A percentile compares a stretch with the other conserved stretches of the same genome.
phyloP scores from a whole-genome alignment of 2,329 filamentous ascomycete genomes.

The Volutella citrinella region DNA sequence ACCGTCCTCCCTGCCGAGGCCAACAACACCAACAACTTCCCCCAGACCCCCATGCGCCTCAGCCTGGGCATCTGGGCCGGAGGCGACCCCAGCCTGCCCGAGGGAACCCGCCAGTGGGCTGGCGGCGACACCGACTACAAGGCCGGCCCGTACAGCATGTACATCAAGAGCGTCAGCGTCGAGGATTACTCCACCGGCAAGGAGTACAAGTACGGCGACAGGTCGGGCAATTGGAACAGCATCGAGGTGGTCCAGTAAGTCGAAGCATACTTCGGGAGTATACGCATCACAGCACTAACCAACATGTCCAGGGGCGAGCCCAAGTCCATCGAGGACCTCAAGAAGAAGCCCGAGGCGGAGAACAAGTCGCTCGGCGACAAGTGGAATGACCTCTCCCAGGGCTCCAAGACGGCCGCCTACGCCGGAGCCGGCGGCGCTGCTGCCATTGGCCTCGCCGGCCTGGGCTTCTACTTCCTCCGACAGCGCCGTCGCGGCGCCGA shows the following conservation, averaged over 20 bases:
- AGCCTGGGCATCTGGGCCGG: constrained; percentile 66
- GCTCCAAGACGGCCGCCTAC: constrained; percentile 53
- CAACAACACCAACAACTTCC: constrained; percentile 61
- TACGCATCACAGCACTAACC: constrained; percentile 4
- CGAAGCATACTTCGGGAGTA: not conserved
- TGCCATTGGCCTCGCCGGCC: constrained; percentile 37
- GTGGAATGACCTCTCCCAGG: constrained; percentile 49
- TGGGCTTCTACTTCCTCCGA: constrained; percentile 52
- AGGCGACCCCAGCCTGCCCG: constrained; percentile 52
- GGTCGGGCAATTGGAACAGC: constrained; percentile 59
- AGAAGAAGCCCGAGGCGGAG: constrained; percentile 38
- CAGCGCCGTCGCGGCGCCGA: constrained; percentile 50
- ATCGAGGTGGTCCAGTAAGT: constrained; percentile 57
- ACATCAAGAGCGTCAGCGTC: constrained; percentile 57
- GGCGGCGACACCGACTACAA: constrained; percentile 66
- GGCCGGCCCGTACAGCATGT: constrained; percentile 70
- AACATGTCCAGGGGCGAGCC: constrained; percentile 50
- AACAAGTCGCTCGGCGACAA: constrained; percentile 52
- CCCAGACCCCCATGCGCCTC: constrained; percentile 74
- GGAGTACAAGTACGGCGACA: constrained; percentile 64
- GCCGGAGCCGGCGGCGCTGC: constrained; percentile 42
- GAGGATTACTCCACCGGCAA: constrained; percentile 61
- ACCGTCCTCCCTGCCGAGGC: constrained; percentile 60
- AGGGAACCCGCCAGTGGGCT: constrained; percentile 65
- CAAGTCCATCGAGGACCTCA: constrained; percentile 46